Base-by-base conservation (phyloP, 768 basidiomycete genomes). In the Lactarius quietus region DNA sequence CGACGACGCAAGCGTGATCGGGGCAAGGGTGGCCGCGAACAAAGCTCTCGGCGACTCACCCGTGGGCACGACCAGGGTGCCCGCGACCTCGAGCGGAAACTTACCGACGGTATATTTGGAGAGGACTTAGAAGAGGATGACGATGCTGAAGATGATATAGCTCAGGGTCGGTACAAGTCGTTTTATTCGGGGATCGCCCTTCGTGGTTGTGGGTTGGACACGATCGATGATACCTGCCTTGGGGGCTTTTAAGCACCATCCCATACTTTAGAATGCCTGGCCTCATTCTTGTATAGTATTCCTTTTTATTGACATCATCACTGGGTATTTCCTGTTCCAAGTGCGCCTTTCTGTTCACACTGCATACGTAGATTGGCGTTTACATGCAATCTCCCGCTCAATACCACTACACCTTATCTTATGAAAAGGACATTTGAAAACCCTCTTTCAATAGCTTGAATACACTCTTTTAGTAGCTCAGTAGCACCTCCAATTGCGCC, bases 71-170 rank as follows among this genome's bases (percentile, higher is more conserved):
- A 51, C 28, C 28, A 59, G 43, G 43, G 52, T 45, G 31, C 59
- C n/a, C 68, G 61, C 28, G 65, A 68, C 36, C 52, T 59, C 5
- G 64, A 62, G 48, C 54, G 61, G 23, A 62, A 62, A 52, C 3
- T 48, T 3, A 39, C 55, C 14, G 55, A 58, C 17, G 28, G 43
- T 53, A 36, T 52, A 6, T 26, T 36, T 18, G 69, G 41, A 35
- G 69, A 65, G 39, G 69, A 68, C 7, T 20, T 68, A n/a, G 66
- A 64, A 38, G 69, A 60, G 31, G 69, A 68, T 35, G 69, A 68
- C 5, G 68, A 67, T 7, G 61, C 61, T 3, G 67, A 68, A 4
- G 66, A 68, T 6, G 56, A 69, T 23, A 45, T 65, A 68, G 61
- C 35, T 31, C 26, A 31, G 43, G 31, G 52, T 48, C 69, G 55